Conservation (phyloP, 2,329 filamentous ascomycete species). For the Graphilbum ipis-grandicollis region DNA sequence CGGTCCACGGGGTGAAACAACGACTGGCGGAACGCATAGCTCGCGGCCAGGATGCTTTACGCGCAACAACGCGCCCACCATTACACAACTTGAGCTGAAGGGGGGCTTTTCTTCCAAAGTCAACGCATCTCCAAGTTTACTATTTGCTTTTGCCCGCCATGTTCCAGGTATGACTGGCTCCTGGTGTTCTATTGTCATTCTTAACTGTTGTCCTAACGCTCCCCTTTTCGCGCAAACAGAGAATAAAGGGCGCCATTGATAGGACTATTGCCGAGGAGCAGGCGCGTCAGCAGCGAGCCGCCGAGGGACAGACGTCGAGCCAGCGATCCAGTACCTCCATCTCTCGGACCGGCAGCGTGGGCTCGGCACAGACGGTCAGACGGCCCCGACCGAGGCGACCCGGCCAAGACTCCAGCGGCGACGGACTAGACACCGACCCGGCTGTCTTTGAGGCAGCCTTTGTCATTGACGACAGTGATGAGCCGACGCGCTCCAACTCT, state of each 20-base stretch:
- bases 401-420: slow-evolving; percentile 15
- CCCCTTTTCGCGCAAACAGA: no score
- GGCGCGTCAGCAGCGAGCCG: slow-evolving; percentile 47
- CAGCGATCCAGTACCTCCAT: slow-evolving; percentile 25
- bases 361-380: slow-evolving; percentile 7
- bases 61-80: no score
- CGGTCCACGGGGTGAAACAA: no score
- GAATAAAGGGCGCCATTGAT: slow-evolving; percentile 72
- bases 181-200: no score
- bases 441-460: slow-evolving; percentile 78
- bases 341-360: slow-evolving; percentile 18
- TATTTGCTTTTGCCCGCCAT: neutral
- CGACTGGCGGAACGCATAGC: no score
- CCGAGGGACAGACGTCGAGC: slow-evolving; percentile 23
- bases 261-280: slow-evolving; percentile 83
- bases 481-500: slow-evolving; percentile 29
- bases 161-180: neutral
- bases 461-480: slow-evolving; percentile 69
- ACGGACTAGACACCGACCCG: slow-evolving; percentile 50
- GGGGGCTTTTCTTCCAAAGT: no score
- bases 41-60: no score
- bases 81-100: no score
- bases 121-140: no score
- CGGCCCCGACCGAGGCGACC: slow-evolving; percentile 24
- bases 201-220: no score